phyloP scores from a whole-genome alignment of 495 filamentous ascomycete genomes.

The Penicillium salamii region DNA sequence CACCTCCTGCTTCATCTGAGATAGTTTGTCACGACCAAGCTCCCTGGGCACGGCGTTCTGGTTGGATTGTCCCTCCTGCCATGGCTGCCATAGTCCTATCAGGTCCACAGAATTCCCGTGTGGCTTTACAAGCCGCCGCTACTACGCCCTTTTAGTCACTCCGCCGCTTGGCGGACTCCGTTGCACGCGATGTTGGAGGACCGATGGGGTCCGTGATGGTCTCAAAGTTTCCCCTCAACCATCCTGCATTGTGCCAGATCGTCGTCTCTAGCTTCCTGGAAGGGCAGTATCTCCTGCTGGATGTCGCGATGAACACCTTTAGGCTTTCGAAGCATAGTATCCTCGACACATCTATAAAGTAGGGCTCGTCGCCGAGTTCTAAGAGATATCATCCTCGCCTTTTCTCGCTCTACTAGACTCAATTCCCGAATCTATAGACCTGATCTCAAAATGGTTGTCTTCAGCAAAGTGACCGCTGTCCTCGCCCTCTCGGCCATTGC shows the following conservation, averaged over 20 bases:
- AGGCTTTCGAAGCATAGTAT: constrained; percentile 1
- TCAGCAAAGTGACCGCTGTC: constrained; percentile 36
- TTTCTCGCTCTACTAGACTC: constrained; percentile 7
- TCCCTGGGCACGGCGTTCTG: constrained; percentile 6
- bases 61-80: constrained; percentile 5
- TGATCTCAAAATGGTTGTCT: constrained; percentile 40
- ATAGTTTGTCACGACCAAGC: constrained; percentile 24
- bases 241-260: constrained; percentile 18
- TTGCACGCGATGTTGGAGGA: constrained; percentile 15
- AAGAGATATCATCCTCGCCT: constrained; percentile 10
- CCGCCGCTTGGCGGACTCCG: constrained; percentile 18
- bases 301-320: constrained; percentile 9
- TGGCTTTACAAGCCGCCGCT: constrained; percentile 8
- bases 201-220: constrained; percentile 28
- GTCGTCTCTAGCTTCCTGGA: constrained; percentile 19
- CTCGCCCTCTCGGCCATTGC: constrained; percentile 30
- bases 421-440: constrained; percentile 16
- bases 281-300: constrained; percentile 20
- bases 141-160: constrained; percentile 2
- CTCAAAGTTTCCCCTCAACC: constrained; percentile 10
- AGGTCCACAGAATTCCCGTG: constrained; percentile 6
- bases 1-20: constrained; percentile 15
- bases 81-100: constrained; percentile 11
- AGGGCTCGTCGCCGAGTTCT: constrained; percentile 8
- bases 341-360: constrained; percentile 23